Conservation (phyloP, 2,329 filamentous ascomycete genomes). For the Apiospora arundinis region DNA sequence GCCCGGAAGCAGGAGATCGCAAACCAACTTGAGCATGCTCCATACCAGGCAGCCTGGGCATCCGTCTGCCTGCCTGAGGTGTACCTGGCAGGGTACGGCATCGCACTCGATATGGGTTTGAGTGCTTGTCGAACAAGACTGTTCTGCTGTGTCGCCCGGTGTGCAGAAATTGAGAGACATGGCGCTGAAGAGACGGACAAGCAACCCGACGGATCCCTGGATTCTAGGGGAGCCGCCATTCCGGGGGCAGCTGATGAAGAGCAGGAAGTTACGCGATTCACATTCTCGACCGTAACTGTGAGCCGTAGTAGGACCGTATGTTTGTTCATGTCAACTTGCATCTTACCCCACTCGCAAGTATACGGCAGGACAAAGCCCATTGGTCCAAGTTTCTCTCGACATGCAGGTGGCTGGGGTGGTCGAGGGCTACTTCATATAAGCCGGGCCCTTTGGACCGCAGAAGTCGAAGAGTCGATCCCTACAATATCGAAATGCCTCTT, state of each 20-base stretch:
- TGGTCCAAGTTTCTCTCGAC: neutral
- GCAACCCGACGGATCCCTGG: neutral
- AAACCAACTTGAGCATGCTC: neutral
- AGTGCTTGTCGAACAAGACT: neutral
- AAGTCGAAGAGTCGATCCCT: neutral
- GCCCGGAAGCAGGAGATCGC: neutral
- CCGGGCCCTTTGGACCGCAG: neutral
- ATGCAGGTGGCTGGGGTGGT: neutral
- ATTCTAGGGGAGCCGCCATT: neutral
- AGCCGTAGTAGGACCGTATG: neutral
- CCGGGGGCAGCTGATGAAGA: neutral
- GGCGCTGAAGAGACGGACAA: neutral
- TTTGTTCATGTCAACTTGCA: neutral
- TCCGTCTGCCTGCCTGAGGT: too few relatives aligned
- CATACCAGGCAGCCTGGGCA: neutral
- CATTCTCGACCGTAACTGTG: slow-evolving; percentile 12
- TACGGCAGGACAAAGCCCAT: neutral
- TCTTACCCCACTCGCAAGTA: slow-evolving; percentile 9
- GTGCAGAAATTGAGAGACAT: neutral
- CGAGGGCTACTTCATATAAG: slow-evolving; percentile 7
- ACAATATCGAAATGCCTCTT: slow-evolving; percentile 7
- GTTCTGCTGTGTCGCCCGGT: neutral
- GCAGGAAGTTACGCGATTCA: slow-evolving; percentile 8
- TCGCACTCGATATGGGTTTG: neutral
- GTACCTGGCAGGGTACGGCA: neutral